Evolutionary conservation across 495 filamentous ascomycete genomes (phyloP).

Genomic region (Penicillium fimorum): DNA sequence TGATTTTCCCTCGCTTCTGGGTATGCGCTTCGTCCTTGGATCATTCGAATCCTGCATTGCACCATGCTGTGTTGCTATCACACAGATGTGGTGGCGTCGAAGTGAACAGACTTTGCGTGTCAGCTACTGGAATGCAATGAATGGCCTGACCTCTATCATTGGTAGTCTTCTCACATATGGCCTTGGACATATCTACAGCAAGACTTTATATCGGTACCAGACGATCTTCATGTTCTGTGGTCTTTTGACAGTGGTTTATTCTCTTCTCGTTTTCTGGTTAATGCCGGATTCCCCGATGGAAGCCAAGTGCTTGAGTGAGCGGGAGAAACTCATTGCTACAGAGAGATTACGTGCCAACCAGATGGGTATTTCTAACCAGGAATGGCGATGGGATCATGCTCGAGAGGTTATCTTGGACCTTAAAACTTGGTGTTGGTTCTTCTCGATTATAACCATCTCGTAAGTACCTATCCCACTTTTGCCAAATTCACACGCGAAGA

Average conservation of each 20-base stretch:
- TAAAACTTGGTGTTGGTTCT: slow-evolving; percentile 38
- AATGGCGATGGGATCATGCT: slow-evolving; percentile 50
- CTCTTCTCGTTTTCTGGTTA: slow-evolving; percentile 38
- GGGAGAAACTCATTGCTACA: slow-evolving; percentile 49
- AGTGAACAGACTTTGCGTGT: slow-evolving; percentile 53
- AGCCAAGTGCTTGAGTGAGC: slow-evolving; percentile 40
- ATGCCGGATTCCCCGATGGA: slow-evolving; percentile 53
- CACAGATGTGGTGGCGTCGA: slow-evolving; percentile 59
- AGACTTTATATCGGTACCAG: slow-evolving; percentile 33
- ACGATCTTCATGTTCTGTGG: slow-evolving; percentile 55
- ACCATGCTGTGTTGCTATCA: slow-evolving; percentile 52
- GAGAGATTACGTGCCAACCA: slow-evolving; percentile 55
- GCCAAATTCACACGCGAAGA: neutral
- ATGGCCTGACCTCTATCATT: slow-evolving; percentile 43
- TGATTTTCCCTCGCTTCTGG: slow-evolving; percentile 51
- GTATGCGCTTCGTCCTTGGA: slow-evolving; percentile 14
- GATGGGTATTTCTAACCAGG: slow-evolving; percentile 47
- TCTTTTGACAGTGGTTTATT: slow-evolving; percentile 35
- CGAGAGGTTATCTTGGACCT: slow-evolving; percentile 46
- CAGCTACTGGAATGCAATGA: slow-evolving; percentile 55
- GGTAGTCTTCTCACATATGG: slow-evolving; percentile 51
- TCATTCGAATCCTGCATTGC: slow-evolving; percentile 23
- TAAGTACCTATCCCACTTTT: neutral
- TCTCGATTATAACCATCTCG: slow-evolving; percentile 30
- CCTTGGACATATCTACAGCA: slow-evolving; percentile 52